Conservation (phyloP, 805 yeast genomes). For the Ogataea siamensis region DNA sequence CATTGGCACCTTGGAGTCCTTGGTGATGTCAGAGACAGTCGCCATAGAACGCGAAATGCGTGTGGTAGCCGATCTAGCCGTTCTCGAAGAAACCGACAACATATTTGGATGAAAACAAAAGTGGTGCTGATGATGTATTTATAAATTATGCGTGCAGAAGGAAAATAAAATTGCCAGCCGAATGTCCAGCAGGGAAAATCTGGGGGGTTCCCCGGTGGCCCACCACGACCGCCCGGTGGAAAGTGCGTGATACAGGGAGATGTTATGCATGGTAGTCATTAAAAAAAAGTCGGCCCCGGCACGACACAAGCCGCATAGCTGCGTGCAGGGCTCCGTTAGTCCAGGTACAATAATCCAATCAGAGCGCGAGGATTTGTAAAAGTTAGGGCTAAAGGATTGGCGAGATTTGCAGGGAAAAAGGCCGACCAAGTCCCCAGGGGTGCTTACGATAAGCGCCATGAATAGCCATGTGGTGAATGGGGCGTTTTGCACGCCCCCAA, state of each 20-base stretch:
- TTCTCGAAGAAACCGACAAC: constrained; percentile 32
- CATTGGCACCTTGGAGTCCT: constrained; percentile 52
- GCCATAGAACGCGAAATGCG: constrained; percentile 46
- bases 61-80: constrained; percentile 27
- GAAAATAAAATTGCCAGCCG: constrained; percentile 4
- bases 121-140: constrained; percentile 11
- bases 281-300: constrained; percentile 15
- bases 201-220: constrained; percentile 6
- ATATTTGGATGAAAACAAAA: constrained; percentile 18
- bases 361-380: constrained; percentile 18
- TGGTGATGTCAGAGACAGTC: constrained; percentile 48
- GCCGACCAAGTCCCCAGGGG: neutral
- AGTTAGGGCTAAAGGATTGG: constrained; percentile 1
- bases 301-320: constrained; percentile 12
- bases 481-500: neutral
- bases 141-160: constrained; percentile 13
- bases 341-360: constrained; percentile 15
- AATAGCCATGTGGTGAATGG: neutral
- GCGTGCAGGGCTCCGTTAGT: constrained; percentile 17
- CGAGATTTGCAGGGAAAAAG: neutral
- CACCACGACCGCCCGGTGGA: constrained; percentile 1
- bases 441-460: neutral
- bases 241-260: constrained; percentile 3
- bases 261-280: constrained; percentile 8
- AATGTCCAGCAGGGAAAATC: constrained; percentile 5